These are phyloP conservation scores for Phaeomoniella chlamydospora DNA, from an alignment of 2,329 filamentous ascomycete species.

Conservation along the genomic window DNA sequence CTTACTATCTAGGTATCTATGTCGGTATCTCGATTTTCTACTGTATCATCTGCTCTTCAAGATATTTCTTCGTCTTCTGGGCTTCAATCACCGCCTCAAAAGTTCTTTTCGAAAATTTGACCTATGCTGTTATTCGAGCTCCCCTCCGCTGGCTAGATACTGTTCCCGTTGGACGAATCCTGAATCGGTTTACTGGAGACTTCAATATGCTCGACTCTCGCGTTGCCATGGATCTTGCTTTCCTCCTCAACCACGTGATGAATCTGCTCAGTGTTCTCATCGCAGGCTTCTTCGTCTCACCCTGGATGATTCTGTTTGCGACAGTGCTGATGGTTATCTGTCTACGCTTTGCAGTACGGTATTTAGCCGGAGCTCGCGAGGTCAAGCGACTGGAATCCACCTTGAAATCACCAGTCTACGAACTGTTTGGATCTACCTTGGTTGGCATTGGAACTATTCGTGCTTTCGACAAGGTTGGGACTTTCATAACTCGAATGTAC, in stretches of 20 bases:
- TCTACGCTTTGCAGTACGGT: slow-evolving; percentile 43
- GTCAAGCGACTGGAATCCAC: slow-evolving; percentile 66
- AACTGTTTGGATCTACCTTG: slow-evolving; percentile 61
- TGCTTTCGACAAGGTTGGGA: slow-evolving; percentile 53
- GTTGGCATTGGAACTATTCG: slow-evolving; percentile 62
- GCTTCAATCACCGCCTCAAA: slow-evolving; percentile 58
- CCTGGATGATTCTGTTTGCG: slow-evolving; percentile 49
- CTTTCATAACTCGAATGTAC: slow-evolving; percentile 58
- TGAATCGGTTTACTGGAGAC: slow-evolving; percentile 67
- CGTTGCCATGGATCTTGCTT: slow-evolving; percentile 48
- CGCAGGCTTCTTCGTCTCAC: slow-evolving; percentile 54
- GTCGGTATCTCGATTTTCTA: slow-evolving; percentile 42
- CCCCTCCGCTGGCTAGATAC: slow-evolving; percentile 72
- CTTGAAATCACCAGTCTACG: slow-evolving; percentile 65
- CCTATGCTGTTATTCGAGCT: slow-evolving; percentile 52
- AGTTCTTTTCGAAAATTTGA: slow-evolving; percentile 51
- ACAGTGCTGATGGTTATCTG: slow-evolving; percentile 42
- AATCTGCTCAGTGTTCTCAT: slow-evolving; percentile 51
- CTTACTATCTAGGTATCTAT: slow-evolving; percentile 57
- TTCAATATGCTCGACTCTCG: slow-evolving; percentile 60
- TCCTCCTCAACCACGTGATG: slow-evolving; percentile 45
- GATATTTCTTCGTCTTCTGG: slow-evolving; percentile 48
- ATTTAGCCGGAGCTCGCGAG: slow-evolving; percentile 57
- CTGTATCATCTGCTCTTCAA: slow-evolving; percentile 44
- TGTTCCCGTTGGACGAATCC: slow-evolving; percentile 58